Conservation (phyloP, 495 filamentous ascomycete species). For the Barbatosphaeria neglecta region DNA sequence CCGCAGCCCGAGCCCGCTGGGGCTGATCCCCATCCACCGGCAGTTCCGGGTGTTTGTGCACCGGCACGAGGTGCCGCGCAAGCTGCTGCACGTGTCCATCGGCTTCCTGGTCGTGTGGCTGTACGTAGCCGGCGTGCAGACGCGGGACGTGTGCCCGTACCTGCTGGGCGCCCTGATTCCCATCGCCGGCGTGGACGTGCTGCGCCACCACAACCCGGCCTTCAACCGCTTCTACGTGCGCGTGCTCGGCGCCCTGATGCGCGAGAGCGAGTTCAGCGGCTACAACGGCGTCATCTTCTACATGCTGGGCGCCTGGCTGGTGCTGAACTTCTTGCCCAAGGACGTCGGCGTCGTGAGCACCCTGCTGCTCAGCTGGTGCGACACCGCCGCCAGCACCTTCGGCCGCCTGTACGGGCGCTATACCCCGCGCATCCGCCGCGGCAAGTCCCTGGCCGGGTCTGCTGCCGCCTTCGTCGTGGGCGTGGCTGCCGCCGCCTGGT, state of each 20-base stretch:
- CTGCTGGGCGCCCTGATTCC: constrained; percentile 78
- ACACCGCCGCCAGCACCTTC: constrained; percentile 90
- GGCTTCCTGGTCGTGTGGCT: constrained; percentile 82
- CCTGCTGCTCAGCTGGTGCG: constrained; percentile 90
- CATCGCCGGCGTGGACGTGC: constrained; percentile 67
- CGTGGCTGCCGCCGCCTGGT: constrained; percentile 64
- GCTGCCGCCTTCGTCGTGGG: constrained; percentile 73
- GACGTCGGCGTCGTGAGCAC: constrained; percentile 86
- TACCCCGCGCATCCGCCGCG: constrained; percentile 69
- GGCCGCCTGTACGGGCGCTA: constrained; percentile 79
- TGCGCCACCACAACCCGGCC: constrained; percentile 66
- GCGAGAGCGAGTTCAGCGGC: constrained; percentile 81
- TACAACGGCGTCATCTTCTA: constrained; percentile 98
- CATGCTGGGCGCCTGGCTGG: constrained; percentile 76
- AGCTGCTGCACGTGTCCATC: constrained; percentile 80
- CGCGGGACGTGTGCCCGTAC: constrained; percentile 63
- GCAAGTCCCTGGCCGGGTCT: constrained; percentile 87
- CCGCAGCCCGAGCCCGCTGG: constrained; percentile 79
- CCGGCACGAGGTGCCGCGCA: constrained; percentile 67
- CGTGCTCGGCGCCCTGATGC: constrained; percentile 81
- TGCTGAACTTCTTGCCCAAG: constrained; percentile 80
- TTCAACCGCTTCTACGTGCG: constrained; percentile 84
- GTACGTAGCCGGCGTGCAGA: constrained; percentile 66
- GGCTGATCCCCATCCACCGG: constrained; percentile 87
- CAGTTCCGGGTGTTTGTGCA: constrained; percentile 63